These are phyloP conservation scores for Globisporangium takayamanum DNA, from an alignment of 352 stramenopile genomes.

Conservation along the genomic window DNA sequence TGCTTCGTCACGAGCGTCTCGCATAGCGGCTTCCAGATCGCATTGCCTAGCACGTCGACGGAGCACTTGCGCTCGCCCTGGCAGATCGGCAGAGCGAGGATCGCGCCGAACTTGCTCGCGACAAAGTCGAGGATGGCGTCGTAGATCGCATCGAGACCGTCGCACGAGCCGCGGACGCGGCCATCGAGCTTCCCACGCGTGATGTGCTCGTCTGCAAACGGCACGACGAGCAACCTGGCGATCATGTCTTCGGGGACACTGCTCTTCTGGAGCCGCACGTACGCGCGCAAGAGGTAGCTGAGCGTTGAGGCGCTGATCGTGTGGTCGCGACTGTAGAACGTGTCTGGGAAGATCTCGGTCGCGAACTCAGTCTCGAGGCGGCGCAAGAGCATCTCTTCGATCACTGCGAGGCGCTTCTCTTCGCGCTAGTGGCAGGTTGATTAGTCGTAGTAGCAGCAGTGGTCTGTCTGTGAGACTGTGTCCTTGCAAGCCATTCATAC, in stretches of 20 bases:
- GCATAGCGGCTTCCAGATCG: slow-evolving; percentile 75
- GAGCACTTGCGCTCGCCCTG: slow-evolving; percentile 58
- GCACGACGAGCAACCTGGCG: slow-evolving; percentile 59
- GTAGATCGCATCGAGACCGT: slow-evolving; percentile 68
- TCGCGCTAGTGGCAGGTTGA: slow-evolving; percentile 27
- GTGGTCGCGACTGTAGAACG: slow-evolving; percentile 82
- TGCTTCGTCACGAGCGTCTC: slow-evolving; percentile 64
- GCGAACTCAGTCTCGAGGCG: slow-evolving; percentile 81
- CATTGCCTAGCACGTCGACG: slow-evolving; percentile 75
- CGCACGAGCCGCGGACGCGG: slow-evolving; percentile 61
- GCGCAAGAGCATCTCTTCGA: slow-evolving; percentile 66
- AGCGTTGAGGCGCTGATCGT: slow-evolving; percentile 52
- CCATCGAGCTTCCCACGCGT: slow-evolving; percentile 76
- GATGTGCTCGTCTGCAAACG: slow-evolving; percentile 72
- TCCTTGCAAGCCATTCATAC: neutral
- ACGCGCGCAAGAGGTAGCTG: slow-evolving; percentile 67
- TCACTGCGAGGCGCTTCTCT: slow-evolving; percentile 57
- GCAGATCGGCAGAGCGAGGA: slow-evolving; percentile 58
- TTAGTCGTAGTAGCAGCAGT: no score
- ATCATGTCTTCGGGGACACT: slow-evolving; percentile 82
- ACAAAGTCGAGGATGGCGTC: slow-evolving; percentile 70
- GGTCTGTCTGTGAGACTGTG: neutral
- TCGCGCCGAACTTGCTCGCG: slow-evolving; percentile 50
- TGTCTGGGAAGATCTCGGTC: slow-evolving; percentile 83
- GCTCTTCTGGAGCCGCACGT: slow-evolving; percentile 69